Evolutionary conservation across 1,139 yeast genomes (phyloP).

Genomic region (Zygotorulaspora mrakii): DNA sequence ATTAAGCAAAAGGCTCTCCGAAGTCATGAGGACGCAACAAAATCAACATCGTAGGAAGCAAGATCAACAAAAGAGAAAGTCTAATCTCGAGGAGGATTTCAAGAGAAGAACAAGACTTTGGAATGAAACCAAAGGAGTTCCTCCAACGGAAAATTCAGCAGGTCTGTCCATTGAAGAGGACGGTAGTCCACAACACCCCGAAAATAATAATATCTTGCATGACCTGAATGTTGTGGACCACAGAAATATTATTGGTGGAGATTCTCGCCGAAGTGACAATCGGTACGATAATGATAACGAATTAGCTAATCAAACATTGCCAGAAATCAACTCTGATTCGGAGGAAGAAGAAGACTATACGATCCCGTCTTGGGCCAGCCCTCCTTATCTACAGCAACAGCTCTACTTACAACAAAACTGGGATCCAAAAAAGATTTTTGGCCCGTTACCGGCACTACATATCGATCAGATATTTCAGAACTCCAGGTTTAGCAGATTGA

Average conservation of each 20-base stretch:
- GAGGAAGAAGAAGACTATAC: slow-evolving; percentile 29
- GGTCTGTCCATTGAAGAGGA: slow-evolving; percentile 6
- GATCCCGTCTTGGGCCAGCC: slow-evolving; percentile 35
- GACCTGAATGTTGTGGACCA: slow-evolving; percentile 35
- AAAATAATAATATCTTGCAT: slow-evolving; percentile 21
- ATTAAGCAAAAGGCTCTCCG: slow-evolving; percentile 33
- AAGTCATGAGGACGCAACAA: slow-evolving; percentile 35
- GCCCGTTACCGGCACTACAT: slow-evolving; percentile 66
- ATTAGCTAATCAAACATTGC: slow-evolving; percentile 27
- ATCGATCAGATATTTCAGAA: slow-evolving; percentile 65
- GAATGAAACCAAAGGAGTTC: slow-evolving; percentile 18
- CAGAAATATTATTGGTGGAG: slow-evolving; percentile 30
- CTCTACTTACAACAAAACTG: slow-evolving; percentile 55
- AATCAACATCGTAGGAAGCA: slow-evolving; percentile 29
- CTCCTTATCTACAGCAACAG: slow-evolving; percentile 30
- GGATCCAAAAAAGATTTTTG: slow-evolving; percentile 74
- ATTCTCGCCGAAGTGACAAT: slow-evolving; percentile 5
- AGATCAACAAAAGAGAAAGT: slow-evolving; percentile 29
- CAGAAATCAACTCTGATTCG: slow-evolving; percentile 36
- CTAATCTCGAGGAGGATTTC: slow-evolving; percentile 29
- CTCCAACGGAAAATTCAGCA: slow-evolving; percentile 2
- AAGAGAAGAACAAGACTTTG: slow-evolving; percentile 25
- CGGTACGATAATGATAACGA: slow-evolving; percentile 5
- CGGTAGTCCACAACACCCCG: slow-evolving; percentile 7
- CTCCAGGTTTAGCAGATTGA: slow-evolving; percentile 43